Evolutionary conservation across 306 rosid genomes (phyloP).

Genomic region (Quercus glauca): DNA sequence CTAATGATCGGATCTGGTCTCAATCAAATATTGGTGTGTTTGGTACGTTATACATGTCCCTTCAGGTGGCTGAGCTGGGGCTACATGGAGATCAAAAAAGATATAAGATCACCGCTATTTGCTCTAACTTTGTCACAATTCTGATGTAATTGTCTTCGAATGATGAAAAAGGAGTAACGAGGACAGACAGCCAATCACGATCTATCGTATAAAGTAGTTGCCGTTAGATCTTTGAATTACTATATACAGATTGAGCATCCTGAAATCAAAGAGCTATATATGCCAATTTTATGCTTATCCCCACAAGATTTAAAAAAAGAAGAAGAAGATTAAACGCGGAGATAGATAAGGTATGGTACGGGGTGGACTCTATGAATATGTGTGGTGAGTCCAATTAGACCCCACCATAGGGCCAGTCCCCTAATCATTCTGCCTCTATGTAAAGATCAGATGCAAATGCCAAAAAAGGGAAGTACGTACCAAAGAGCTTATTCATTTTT

Average conservation of each 20-base stretch:
- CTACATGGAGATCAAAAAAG: too few species aligned
- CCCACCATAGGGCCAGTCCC: conserved; percentile 10
- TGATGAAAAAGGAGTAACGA: too few species aligned
- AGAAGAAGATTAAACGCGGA: not conserved
- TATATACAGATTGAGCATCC: not conserved
- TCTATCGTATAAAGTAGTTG: too few species aligned
- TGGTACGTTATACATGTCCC: conserved; percentile 1
- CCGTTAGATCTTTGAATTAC: too few species aligned
- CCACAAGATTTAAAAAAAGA: not conserved
- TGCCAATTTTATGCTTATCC: not conserved
- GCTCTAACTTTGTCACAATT: too few species aligned
- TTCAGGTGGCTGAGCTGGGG: not conserved
- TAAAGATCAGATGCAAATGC: not conserved
- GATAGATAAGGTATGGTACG: not conserved
- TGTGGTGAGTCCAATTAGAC: not conserved
- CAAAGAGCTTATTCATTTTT: conserved; percentile 5
- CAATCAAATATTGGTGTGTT: conserved; percentile 17
- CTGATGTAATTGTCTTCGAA: too few species aligned
- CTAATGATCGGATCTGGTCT: conserved; percentile 17
- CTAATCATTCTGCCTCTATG: not conserved
- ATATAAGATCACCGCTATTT: too few species aligned
- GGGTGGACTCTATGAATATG: not conserved
- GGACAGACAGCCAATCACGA: too few species aligned
- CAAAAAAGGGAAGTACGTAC: conserved; percentile 25
- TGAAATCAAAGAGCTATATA: not conserved